Evolutionary conservation across 352 stramenopile genomes (phyloP).

Genomic region (Globisporangium splendens): DNA sequence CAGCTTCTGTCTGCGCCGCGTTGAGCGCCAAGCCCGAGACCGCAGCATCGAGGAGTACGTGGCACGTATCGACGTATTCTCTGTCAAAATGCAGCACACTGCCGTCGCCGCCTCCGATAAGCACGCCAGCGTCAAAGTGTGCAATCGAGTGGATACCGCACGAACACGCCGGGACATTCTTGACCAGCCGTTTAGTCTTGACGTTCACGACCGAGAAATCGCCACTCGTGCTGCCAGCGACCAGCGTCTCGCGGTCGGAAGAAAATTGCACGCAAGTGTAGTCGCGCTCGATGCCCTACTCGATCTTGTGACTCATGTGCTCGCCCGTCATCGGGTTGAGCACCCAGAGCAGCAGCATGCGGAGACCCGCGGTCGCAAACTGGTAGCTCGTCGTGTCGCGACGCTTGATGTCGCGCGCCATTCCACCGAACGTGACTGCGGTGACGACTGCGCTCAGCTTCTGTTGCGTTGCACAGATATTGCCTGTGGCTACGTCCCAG

Average conservation of each 20-base stretch:
- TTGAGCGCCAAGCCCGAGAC: slow-evolving; percentile 58
- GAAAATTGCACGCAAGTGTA: slow-evolving; percentile 85
- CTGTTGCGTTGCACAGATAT: slow-evolving; percentile 83
- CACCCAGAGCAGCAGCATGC: slow-evolving; percentile 79
- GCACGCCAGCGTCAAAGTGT: slow-evolving; percentile 36
- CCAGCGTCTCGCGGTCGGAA: slow-evolving; percentile 73
- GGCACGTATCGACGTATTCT: slow-evolving; percentile 68
- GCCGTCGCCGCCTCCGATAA: slow-evolving; percentile 86
- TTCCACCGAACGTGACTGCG: slow-evolving; percentile 76
- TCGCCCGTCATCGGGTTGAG: slow-evolving; percentile 85
- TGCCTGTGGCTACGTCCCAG: slow-evolving; percentile 88
- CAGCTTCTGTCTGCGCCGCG: slow-evolving; percentile 49
- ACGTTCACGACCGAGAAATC: slow-evolving; percentile 84
- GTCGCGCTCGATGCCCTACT: slow-evolving; percentile 72
- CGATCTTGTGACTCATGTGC: slow-evolving; percentile 64
- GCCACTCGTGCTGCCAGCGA: slow-evolving; percentile 83
- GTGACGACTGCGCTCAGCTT: slow-evolving; percentile 61
- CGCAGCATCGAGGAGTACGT: slow-evolving; percentile 65
- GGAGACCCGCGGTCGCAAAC: slow-evolving; percentile 80
- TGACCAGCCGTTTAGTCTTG: slow-evolving; percentile 62
- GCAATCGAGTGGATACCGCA: slow-evolving; percentile 71
- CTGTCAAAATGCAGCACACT: slow-evolving; percentile 77
- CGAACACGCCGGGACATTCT: slow-evolving; percentile 75
- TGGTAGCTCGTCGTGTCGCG: slow-evolving; percentile 86
- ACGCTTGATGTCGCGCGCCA: slow-evolving; percentile 89